Base-by-base conservation (phyloP, 1,139 yeast genomes). In the Candida neerlandica region DNA sequence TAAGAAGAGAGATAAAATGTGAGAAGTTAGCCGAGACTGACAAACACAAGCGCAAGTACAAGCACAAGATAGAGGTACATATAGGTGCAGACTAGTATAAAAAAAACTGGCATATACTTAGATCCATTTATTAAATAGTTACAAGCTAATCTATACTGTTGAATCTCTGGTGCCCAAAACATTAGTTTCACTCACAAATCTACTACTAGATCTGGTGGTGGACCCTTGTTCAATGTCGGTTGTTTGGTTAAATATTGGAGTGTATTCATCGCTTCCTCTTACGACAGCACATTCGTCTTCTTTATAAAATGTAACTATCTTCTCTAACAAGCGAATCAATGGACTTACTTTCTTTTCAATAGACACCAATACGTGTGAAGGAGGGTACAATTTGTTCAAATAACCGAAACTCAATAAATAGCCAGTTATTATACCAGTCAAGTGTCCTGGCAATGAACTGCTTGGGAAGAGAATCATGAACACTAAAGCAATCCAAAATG, bases 381-480 rank as follows among this genome's bases (percentile, higher is more conserved):
- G 94, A 2, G 91, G 89, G 54, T 79, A 79, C 60, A 86, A 68
- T 41, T 73, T 64, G 41, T 73, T 73, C 51, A 90, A 68, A 51
- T 75, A 75, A 11, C 86, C 94, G 60, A 75, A 67, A 2, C 81
- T 88, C 61, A 87, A 66, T 46, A 75, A 62, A 57, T 64, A 75
- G 5, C 80, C 80, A 26, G 76, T 57, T 15, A 70, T 59, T 40
- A 74, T 68, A 1, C 77, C 80, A 11, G 72, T 67, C 57, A 74
- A 66, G 53, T 91, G 96, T 21, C 96, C 96, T 58, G 85, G 70
- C 57, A 90, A 84, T 47, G 94, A 85, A 10, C 92, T 44, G 73
- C 78, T 40, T 63, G 61, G 56, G 79, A 68, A 18, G 79, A 89
- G 43, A 75, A 75, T 41, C 69, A 65, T 64, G 2, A 82, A 75